A percentile compares a stretch with the other conserved stretches of the same genome.
Evolutionary conservation across 2,329 filamentous ascomycete species (phyloP).

Genomic region (Fusarium napiforme): DNA sequence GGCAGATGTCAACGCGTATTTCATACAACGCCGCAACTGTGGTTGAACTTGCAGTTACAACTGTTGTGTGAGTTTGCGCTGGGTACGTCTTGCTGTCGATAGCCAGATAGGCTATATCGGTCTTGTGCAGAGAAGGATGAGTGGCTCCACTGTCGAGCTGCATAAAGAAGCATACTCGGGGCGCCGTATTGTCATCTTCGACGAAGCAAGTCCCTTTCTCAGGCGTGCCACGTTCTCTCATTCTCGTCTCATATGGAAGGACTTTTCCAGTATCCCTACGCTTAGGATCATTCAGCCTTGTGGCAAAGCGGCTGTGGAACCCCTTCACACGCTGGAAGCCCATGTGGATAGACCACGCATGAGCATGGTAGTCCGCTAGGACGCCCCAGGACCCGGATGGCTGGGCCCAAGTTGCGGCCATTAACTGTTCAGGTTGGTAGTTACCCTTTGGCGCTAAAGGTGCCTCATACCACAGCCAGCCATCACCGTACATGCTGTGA

Average conservation of each 20-base stretch:
- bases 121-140: slow-evolving; percentile 33
- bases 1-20: slow-evolving; percentile 42
- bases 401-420: slow-evolving; percentile 43
- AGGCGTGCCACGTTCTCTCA: not conserved
- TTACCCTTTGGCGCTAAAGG: slow-evolving; percentile 29
- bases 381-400: slow-evolving; percentile 5
- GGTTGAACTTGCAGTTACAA: slow-evolving; percentile 30
- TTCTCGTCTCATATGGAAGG: slow-evolving; percentile 29
- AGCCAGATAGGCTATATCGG: slow-evolving; percentile 34
- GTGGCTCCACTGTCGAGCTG: slow-evolving; percentile 43
- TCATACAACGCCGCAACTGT: slow-evolving; percentile 33
- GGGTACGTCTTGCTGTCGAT: slow-evolving; percentile 37
- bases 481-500: slow-evolving; percentile 33
- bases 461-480: slow-evolving; percentile 44
- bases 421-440: slow-evolving; percentile 28
- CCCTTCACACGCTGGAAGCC: slow-evolving; percentile 38
- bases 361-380: not conserved
- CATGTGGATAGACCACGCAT: slow-evolving; percentile 42
- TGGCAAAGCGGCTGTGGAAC: slow-evolving; percentile 34
- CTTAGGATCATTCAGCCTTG: not conserved
- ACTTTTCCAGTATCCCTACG: slow-evolving; percentile 12
- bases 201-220: slow-evolving; percentile 1
- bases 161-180: slow-evolving; percentile 41
- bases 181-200: slow-evolving; percentile 29
- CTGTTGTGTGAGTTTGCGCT: slow-evolving; percentile 28